Evolutionary conservation across 306 rosid genomes (phyloP).

Genomic region (Corylus americana): DNA sequence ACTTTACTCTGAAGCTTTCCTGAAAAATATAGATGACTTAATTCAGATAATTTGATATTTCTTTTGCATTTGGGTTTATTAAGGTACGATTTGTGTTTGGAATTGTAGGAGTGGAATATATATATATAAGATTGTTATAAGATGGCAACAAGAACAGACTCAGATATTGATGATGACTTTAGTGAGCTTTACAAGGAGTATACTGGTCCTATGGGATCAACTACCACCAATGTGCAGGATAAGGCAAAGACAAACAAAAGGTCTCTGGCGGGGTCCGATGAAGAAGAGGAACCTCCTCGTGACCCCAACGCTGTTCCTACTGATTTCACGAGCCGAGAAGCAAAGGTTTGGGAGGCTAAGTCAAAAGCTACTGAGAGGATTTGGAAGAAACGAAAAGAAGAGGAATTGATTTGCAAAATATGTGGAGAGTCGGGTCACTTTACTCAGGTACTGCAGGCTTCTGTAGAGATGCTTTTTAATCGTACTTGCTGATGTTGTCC

Average conservation of each 20-base stretch:
- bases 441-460: slow-evolving; percentile 69
- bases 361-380: slow-evolving; percentile 98
- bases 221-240: slow-evolving; percentile 52
- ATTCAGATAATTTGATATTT: not conserved
- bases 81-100: slow-evolving; percentile 3
- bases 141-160: slow-evolving; percentile 78
- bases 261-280: slow-evolving; percentile 79
- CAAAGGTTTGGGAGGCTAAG: slow-evolving; percentile 99
- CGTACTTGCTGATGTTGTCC: not conserved
- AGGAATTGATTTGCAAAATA: slow-evolving; percentile 94
- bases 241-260: slow-evolving; percentile 61
- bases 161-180: slow-evolving; percentile 84
- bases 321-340: slow-evolving; percentile 97
- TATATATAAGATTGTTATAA: slow-evolving; percentile 6
- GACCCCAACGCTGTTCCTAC: slow-evolving; percentile 98
- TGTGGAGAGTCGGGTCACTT: slow-evolving; percentile 98
- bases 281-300: slow-evolving; percentile 69
- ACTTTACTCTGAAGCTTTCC: not conserved
- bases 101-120: slow-evolving; percentile 35
- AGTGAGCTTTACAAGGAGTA: slow-evolving; percentile 94
- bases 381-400: slow-evolving; percentile 99
- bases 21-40: not conserved
- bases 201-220: slow-evolving; percentile 75
- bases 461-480: slow-evolving; percentile 7
- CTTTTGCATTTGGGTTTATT: slow-evolving; percentile 10